These are phyloP conservation scores for Aspergillus puulaauensis DNA, from an alignment of 2,329 filamentous ascomycete species.

Conservation along the genomic window DNA sequence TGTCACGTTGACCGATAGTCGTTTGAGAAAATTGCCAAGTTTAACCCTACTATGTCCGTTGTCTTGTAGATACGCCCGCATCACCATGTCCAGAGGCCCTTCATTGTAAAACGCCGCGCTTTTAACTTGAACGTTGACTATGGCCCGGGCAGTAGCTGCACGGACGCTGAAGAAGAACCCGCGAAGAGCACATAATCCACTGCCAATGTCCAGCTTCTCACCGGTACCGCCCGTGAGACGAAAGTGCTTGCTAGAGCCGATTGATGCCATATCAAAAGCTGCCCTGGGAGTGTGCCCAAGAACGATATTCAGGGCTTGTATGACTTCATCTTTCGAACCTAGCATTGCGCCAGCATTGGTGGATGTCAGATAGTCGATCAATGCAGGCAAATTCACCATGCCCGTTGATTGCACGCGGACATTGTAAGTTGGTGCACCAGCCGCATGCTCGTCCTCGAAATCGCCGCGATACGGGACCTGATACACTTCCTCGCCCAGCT, in stretches of 20 bases:
- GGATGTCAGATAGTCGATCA: constrained; percentile 47
- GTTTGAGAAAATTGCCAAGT: constrained; percentile 36
- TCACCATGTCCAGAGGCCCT: constrained; percentile 40
- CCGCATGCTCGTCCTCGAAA: constrained; percentile 31
- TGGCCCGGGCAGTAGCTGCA: constrained; percentile 55
- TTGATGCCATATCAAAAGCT: constrained; percentile 40
- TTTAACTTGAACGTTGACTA: constrained; percentile 65
- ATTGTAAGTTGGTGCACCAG: constrained; percentile 32
- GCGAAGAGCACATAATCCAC: constrained; percentile 56
- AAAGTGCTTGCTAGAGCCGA: constrained; percentile 57
- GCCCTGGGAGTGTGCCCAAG: constrained; percentile 48
- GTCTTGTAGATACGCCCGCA: constrained; percentile 17
- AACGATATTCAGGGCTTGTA: constrained; percentile 61
- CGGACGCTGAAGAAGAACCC: constrained; percentile 65
- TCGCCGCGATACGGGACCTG: too few relatives aligned
- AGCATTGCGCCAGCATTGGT: constrained; percentile 37
- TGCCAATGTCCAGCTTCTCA: constrained; percentile 45
- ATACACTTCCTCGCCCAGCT: constrained; percentile 25
- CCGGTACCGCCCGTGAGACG: constrained; percentile 33
- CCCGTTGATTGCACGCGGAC: constrained; percentile 37
- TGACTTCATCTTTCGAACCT: constrained; percentile 48
- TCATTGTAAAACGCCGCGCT: constrained; percentile 58
- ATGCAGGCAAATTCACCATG: constrained; percentile 36
- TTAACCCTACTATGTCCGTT: constrained; percentile 22
- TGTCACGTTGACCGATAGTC: constrained; percentile 40